Conservation (phyloP, 352 stramenopile species). For the Globisporangium paddicum region DNA sequence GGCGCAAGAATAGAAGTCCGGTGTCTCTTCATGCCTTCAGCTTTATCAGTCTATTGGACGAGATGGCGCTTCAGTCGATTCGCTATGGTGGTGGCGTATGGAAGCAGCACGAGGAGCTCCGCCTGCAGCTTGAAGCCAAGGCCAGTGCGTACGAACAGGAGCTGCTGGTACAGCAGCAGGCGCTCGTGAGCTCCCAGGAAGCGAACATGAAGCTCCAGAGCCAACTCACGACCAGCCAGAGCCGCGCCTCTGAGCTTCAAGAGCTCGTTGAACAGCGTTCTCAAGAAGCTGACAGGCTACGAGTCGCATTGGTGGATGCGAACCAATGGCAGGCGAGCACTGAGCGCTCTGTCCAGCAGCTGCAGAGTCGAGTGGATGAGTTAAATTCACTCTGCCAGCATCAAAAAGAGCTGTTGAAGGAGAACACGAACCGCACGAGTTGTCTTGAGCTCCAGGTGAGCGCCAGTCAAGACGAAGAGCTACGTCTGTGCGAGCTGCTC, state of each 20-base stretch:
- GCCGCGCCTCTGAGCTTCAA: background rate
- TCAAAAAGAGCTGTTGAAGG: background rate
- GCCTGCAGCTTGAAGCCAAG: constrained; percentile 9
- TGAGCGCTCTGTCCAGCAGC: background rate
- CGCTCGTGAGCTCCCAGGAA: background rate
- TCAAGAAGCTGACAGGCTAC: background rate
- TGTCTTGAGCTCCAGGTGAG: background rate
- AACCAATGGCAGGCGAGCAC: background rate
- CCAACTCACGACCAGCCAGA: constrained; percentile 4
- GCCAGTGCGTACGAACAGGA: constrained; percentile 4
- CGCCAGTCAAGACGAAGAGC: constrained; percentile 5
- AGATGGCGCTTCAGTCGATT: constrained; percentile 24
- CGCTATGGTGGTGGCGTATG: constrained; percentile 26
- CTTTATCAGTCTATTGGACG: too few relatives aligned
- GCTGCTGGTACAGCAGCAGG: background rate
- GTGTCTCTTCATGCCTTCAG: background rate
- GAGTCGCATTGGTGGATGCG: background rate
- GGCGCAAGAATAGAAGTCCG: constrained; percentile 8
- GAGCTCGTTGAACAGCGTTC: background rate
- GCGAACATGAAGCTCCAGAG: background rate
- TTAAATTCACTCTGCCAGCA: background rate
- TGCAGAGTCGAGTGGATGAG: background rate
- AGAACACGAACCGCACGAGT: background rate
- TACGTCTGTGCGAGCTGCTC: constrained; percentile 12
- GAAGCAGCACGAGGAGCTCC: constrained; percentile 27